These are phyloP conservation scores for Primulina eburnea DNA, from an alignment of 257 asterid genomes.

Conservation along the genomic window DNA sequence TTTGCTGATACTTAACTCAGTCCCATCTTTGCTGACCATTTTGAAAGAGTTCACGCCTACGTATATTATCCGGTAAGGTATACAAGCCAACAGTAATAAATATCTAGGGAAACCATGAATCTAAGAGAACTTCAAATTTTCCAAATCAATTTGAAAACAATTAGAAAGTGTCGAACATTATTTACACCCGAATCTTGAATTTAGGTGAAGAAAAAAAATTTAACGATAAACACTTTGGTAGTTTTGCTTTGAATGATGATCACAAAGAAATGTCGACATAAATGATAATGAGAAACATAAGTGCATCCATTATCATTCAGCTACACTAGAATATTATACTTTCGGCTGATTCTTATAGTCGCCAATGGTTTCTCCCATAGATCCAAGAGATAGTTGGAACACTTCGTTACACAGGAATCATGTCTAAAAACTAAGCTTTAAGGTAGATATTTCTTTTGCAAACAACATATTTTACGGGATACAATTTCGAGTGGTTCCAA, in stretches of 20 bases:
- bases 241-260: not conserved
- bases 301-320: not conserved
- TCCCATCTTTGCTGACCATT: constrained; percentile 50
- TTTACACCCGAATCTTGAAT: not conserved
- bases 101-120: not conserved
- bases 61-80: not conserved
- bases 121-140: not conserved
- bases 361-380: not conserved
- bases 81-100: not conserved
- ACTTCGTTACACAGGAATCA: not conserved
- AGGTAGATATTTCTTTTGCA: not conserved
- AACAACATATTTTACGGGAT: not conserved
- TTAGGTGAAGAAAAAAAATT: not conserved
- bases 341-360: not conserved
- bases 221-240: not conserved
- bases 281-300: not conserved
- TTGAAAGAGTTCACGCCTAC: constrained; percentile 42
- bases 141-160: not conserved
- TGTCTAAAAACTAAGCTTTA: not conserved
- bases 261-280: not conserved
- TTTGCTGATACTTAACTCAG: constrained; percentile 49
- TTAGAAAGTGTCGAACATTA: not conserved
- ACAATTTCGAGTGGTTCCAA: not conserved
- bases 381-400: not conserved
- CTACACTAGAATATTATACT: not conserved